Evolutionary conservation across 2,329 filamentous ascomycete genomes (phyloP), one percentile per base, ranked within the genome.

Genomic region (Fusarium xylarioides): DNA sequence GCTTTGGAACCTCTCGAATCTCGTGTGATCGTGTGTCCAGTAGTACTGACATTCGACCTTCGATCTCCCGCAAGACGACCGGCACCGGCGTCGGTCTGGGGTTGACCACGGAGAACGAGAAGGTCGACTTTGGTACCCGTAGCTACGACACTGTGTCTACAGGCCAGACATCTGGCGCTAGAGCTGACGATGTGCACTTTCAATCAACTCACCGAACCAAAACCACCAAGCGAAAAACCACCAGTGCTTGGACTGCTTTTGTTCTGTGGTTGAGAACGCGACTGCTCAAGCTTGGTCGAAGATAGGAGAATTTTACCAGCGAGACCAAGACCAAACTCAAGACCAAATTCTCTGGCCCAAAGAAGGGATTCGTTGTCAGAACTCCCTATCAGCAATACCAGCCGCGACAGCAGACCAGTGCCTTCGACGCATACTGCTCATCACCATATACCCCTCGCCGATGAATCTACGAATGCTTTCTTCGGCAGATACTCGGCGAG

Each of bases 201-300:
- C 80, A 84, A 63, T 80, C 81, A 42, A 82, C 81, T 9, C 79
- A 81, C 42, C 82, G 87, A 63, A 82, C 81, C 65, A 85, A 82
- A 75, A 83, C 83, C 12, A 84, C 88, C 64, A 91, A 91, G 82
- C 86, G 84, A 74, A 89, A 87, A 82, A 91, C 89, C 3, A 88
- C 88, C 68, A 85, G 87, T 69, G 86, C 89, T 43, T 92, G 90
- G 89, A 90, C 87, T 12, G 86, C 85, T 28, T 91, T 92, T 74
- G 84, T 91, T 56, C 83, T 92, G 62, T 92, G 90, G 90, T 79
- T 92, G 32, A 84, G 89, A 67, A 91, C 90, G n/a, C 80, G 82
- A 61, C 75, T 84, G 64, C 78, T 84, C 66, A 84, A 83, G 79
- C 74, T 84, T 64, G 82, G 82, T 56, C 79, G 81, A 75, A 81